Conservation (phyloP, 75 land plant species). For the Selaginella tamariscina region DNA sequence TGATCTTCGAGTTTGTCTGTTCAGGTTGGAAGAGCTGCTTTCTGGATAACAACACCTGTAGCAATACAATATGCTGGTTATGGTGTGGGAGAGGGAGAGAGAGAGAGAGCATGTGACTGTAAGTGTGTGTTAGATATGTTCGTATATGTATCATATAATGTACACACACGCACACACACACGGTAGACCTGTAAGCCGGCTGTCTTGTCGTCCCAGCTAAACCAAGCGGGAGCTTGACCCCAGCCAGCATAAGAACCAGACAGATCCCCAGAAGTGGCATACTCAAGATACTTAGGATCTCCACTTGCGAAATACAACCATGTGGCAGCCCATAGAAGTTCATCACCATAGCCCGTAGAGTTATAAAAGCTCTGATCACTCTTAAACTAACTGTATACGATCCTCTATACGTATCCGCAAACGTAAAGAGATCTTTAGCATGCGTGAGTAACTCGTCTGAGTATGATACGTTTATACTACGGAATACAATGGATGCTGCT, state of each 20-base stretch:
- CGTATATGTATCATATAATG: too few species aligned
- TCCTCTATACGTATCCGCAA: slow-evolving; percentile 51
- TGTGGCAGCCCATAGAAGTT: slow-evolving; percentile 87
- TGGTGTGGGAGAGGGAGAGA: too few species aligned
- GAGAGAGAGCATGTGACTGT: too few species aligned
- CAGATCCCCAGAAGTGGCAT: slow-evolving; percentile 43
- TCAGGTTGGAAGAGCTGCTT: slow-evolving; percentile 33
- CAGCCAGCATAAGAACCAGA: slow-evolving; percentile 63
- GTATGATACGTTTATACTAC: slow-evolving; percentile 36
- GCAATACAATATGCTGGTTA: background rate
- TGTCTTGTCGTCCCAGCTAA: slow-evolving; percentile 95
- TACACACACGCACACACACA: too few species aligned
- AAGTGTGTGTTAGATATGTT: too few species aligned
- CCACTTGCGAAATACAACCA: slow-evolving; percentile 93
- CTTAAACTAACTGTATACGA: slow-evolving; percentile 51
- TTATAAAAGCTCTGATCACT: slow-evolving; percentile 57
- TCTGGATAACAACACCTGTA: slow-evolving; percentile 66
- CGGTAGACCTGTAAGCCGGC: slow-evolving; percentile 95
- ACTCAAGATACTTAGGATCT: slow-evolving; percentile 44
- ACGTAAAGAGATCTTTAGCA: slow-evolving; percentile 61
- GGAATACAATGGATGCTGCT: slow-evolving; percentile 84
- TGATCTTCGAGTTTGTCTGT: slow-evolving; percentile 24
- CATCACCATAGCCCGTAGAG: slow-evolving; percentile 84
- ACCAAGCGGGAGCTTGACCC: slow-evolving; percentile 80
- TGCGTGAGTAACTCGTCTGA: slow-evolving; percentile 57